phyloP scores from a whole-genome alignment of 148 eudicot species.

The Rhododendron ovatum region DNA sequence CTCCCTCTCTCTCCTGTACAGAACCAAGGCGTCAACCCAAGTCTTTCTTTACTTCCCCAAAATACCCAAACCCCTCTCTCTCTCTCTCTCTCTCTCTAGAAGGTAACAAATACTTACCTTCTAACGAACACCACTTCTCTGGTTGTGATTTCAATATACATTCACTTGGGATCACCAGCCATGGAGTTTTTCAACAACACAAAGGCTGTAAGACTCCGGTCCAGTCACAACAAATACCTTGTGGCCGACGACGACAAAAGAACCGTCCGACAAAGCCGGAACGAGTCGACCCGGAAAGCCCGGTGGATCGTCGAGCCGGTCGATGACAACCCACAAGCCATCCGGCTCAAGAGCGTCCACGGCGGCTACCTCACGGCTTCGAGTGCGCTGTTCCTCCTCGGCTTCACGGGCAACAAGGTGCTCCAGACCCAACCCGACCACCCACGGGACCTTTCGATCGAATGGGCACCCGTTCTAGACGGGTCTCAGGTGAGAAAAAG shows the following conservation, averaged over 20 bases:
- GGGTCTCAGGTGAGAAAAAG: constrained; percentile 44
- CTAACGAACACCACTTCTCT: not conserved
- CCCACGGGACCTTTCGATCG: constrained; percentile 19
- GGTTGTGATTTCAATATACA: not conserved
- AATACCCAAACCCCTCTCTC: not conserved
- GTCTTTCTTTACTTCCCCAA: not conserved
- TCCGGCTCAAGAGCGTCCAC: constrained; percentile 47
- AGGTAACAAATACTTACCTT: not conserved
- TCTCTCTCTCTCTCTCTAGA: not conserved
- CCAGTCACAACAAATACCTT: constrained; percentile 58
- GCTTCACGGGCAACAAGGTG: constrained; percentile 62
- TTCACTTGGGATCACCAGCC: not conserved
- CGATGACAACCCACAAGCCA: constrained; percentile 23
- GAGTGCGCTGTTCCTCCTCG: constrained; percentile 44
- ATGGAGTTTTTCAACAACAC: constrained; percentile 57
- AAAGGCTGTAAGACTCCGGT: constrained; percentile 49
- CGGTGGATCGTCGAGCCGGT: constrained; percentile 65
- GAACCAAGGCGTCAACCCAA: not conserved
- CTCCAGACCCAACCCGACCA: constrained; percentile 38
- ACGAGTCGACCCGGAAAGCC: constrained; percentile 33
- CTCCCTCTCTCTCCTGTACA: too few relatives aligned
- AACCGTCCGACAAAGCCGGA: constrained; percentile 57
- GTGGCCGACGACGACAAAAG: constrained; percentile 51
- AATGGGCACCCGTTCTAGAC: constrained; percentile 71
- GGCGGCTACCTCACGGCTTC: constrained; percentile 64